These are phyloP conservation scores for Stachybotrys elegans DNA, from an alignment of 2,329 filamentous ascomycete genomes.

Conservation along the genomic window DNA sequence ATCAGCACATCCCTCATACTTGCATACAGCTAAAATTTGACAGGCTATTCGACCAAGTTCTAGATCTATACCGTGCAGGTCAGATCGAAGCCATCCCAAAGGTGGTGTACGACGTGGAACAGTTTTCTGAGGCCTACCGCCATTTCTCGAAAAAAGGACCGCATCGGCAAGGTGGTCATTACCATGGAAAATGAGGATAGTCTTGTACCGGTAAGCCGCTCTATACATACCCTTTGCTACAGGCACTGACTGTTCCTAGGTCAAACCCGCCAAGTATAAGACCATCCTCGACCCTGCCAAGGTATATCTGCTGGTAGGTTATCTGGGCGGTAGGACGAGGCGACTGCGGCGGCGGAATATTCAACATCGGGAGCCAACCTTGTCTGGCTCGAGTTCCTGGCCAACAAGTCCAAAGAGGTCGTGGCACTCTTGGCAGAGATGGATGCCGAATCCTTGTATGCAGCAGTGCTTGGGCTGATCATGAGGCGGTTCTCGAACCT, in stretches of 20 bases:
- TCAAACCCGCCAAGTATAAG: background rate
- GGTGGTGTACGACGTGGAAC: constrained; percentile 8
- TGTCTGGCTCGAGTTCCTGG: too few species aligned
- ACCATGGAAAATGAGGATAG: constrained; percentile 8
- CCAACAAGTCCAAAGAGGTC: too few species aligned
- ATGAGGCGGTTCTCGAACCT: constrained; percentile 9
- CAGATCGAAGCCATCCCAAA: constrained; percentile 9
- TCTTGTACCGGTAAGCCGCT: background rate
- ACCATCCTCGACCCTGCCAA: constrained; percentile 7
- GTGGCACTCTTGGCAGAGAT: background rate
- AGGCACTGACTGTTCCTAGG: background rate
- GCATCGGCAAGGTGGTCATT: constrained; percentile 31
- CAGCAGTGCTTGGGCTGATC: constrained; percentile 1
- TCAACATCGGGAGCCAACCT: too few species aligned
- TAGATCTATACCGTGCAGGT: constrained; percentile 11
- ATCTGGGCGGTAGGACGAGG: constrained; percentile 25
- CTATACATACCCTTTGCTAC: background rate
- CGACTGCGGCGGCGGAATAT: too few species aligned
- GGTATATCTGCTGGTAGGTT: constrained; percentile 13
- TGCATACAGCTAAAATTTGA: background rate
- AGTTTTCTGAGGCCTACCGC: constrained; percentile 24
- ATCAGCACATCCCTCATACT: background rate
- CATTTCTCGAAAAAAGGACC: constrained; percentile 25
- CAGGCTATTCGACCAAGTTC: background rate
- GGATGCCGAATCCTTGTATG: background rate